Conservation (phyloP, 2,329 filamentous ascomycete genomes). For the Monosporascus cannonballus region DNA sequence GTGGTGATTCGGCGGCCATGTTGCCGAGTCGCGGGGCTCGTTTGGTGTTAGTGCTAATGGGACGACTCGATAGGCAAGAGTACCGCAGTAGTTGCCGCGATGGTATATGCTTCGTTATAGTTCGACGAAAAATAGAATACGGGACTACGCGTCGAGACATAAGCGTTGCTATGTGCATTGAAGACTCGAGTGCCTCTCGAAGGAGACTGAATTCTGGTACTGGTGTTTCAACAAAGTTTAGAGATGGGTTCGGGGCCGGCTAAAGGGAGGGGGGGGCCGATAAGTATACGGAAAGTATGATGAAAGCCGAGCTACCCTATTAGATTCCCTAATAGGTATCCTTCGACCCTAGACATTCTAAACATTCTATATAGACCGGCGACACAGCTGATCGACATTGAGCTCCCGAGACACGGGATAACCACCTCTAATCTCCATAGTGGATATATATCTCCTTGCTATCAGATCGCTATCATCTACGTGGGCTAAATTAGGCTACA, state of each 20-base stretch:
- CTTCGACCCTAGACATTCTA: no score
- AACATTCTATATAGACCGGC: no score
- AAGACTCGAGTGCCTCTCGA: no score
- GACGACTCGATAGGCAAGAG: not conserved
- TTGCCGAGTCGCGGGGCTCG: slow-evolving; percentile 4
- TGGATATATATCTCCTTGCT: not conserved
- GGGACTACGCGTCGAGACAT: no score
- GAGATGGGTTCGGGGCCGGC: not conserved
- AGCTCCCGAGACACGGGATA: no score
- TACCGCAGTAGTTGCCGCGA: not conserved
- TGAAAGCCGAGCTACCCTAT: no score
- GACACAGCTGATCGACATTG: no score
- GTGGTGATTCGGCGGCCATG: slow-evolving; percentile 7
- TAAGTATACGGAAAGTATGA: no score
- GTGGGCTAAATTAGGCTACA: not conserved
- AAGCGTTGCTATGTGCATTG: no score
- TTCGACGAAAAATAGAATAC: not conserved
- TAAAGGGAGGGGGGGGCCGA: not conserved
- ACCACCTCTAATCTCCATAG: no score
- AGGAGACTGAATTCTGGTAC: no score
- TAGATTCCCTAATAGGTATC: no score
- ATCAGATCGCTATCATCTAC: not conserved
- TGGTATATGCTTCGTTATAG: not conserved
- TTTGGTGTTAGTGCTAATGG: not conserved
- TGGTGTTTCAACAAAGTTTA: not conserved